Base-by-base conservation (phyloP, 1,284 basidiomycete species). In the Ustilago esculenta region DNA sequence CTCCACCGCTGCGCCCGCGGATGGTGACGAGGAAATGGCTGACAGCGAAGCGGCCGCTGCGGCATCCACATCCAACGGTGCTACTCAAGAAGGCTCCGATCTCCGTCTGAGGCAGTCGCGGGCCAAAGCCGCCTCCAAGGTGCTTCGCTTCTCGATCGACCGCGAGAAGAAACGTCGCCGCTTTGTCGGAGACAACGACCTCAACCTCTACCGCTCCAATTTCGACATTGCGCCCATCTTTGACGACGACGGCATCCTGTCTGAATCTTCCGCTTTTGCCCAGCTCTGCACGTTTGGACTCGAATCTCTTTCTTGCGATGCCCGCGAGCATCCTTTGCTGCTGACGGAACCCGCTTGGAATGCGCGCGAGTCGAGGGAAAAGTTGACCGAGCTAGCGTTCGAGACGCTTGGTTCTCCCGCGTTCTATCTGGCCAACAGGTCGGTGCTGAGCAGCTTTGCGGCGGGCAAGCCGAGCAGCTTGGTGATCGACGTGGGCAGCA, bases 301-400 rank as follows among this genome's bases (percentile, higher is more conserved):
- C 37, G 64, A 75, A n/a, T 44, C 63, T 29, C 52, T 79, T 9
- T 67, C 59, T 3, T 60, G 58, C 32, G 66, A 73, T 35, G 57
- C 83, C 18, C 84, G 88, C 8, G 92, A 98, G 76, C 94, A 97
- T 77, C 96, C 96, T 1, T 83, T 98, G 32, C 87, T 99, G 49
- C 87, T 95, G 20, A 98, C 96, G 1, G 96, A 99, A 82, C 91
- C 94, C 2, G 90, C 94, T 5, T 98, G 95, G 94, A 98, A 97
- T 81, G 91, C 92, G 0, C 85, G 89, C 25, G 88, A 89, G 18
- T 92, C 94, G 77, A 86, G 95, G 43, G 94, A 98, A 84, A 87
- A 89, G 45, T 90, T 98, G 88, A 91, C 92, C 12, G 92, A 98
- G 84, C 90, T 98, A 55, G 92, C 95, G 84, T 98, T 98, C 80